These are phyloP conservation scores for Vitis riparia DNA, from an alignment of 164 flowering plant species.

Conservation along the genomic window DNA sequence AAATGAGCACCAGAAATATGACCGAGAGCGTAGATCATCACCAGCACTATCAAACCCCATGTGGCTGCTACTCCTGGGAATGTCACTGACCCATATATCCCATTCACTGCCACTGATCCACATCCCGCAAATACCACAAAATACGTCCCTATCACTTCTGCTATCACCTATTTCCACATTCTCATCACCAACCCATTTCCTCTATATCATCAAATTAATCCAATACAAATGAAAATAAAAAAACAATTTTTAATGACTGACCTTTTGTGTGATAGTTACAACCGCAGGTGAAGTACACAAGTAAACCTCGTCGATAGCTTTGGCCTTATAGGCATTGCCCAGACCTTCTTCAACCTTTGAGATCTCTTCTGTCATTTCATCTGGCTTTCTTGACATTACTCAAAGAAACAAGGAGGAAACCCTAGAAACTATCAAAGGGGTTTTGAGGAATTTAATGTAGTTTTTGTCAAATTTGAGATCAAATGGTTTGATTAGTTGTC, in stretches of 20 bases:
- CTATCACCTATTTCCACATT: conserved; percentile 26
- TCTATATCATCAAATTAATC: no score
- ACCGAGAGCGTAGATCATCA: conserved; percentile 45
- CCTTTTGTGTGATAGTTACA: conserved; percentile 21
- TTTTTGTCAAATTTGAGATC: no score
- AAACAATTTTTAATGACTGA: background rate
- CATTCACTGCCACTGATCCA: conserved; percentile 43
- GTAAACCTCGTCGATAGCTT: background rate
- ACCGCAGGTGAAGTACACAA: conserved; percentile 5
- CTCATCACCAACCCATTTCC: no score
- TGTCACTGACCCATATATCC: conserved; percentile 31
- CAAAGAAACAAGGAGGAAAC: background rate
- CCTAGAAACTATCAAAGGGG: background rate
- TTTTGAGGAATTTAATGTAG: background rate
- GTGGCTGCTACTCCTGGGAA: conserved; percentile 47
- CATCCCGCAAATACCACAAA: conserved; percentile 49
- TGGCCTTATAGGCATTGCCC: background rate
- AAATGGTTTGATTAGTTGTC: no score
- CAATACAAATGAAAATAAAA: background rate
- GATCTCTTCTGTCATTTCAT: conserved; percentile 7
- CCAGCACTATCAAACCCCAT: conserved; percentile 55
- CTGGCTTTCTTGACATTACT: conserved; percentile 1
- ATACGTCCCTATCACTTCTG: conserved; percentile 49
- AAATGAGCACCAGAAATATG: conserved; percentile 62
- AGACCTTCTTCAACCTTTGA: conserved; percentile 16